Base-by-base conservation (phyloP, 176 grass and related monocot species). In the Rhynchospora pubera region DNA sequence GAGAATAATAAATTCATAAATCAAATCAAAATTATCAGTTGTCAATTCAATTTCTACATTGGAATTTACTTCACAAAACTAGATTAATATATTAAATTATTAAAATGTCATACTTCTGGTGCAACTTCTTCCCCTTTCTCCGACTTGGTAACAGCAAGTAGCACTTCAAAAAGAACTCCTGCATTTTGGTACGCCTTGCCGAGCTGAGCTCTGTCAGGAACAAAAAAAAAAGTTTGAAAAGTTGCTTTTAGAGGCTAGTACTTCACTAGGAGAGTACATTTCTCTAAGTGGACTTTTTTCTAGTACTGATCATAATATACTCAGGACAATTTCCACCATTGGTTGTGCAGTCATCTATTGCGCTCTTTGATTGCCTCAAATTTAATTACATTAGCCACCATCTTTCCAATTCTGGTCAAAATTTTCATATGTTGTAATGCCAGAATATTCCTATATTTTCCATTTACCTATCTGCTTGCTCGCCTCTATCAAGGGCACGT, bases 121-220 rank as follows among this genome's bases (percentile, higher is more conserved):
- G 91, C 91, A 43, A 97, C 87, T 89, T 98, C 89, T 86, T 94
- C 96, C 7, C 93, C 96, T 83, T 98, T 93, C 84, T 98, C 95
- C 39, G 91, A 93, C 82, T 98, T 93, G 77, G 94, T 94, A 79
- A 98, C 89, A 2, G 96, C 90, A 22, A 91, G 94, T 66, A 98
- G 92, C 62, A 94, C 96, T 88, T 98, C 92, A 6, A 94, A 94
- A 52, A 98, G 92, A 63, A 98, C 92, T 86, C 92, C 92, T 2
- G 90, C 92, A 9, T 87, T 93, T 83, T 98, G 96, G 83, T 94
- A 98, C 28, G 92, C 92, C 88, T 98, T 98, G 23, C 92, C 96
- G 60, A 98, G 89, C 74, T 93, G 96, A 34, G 90, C 85, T 74
- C 92, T 98, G 61, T 48, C 13, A 32, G 24, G 58, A 56, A 79